A percentile compares a stretch with the other conserved stretches of the same genome.
These are phyloP conservation scores for Daucus carota DNA, from an alignment of 129 eudicot genomes.

Conservation along the genomic window DNA sequence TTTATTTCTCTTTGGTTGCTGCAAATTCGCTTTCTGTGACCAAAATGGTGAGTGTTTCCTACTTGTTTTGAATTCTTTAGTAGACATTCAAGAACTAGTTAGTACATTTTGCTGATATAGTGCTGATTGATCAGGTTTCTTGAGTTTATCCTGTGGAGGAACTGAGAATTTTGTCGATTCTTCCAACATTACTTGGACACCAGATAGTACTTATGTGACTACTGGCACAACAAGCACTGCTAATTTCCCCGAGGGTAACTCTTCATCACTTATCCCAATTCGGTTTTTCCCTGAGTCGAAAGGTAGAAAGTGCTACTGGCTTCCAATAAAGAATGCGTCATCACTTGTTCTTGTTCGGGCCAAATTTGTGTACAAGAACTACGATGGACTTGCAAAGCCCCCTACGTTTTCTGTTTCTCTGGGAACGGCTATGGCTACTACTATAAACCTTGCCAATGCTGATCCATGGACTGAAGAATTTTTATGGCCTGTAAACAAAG, in stretches of 20 bases:
- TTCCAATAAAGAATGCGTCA: constrained; percentile 43
- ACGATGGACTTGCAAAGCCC: constrained; percentile 62
- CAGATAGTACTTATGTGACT: constrained; percentile 45
- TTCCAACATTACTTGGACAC: constrained; percentile 66
- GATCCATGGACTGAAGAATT: constrained; percentile 96
- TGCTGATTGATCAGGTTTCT: constrained; percentile 47
- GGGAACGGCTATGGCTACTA: constrained; percentile 51
- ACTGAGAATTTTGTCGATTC: constrained; percentile 54
- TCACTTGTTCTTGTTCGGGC: constrained; percentile 57
- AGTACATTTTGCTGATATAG: neutral
- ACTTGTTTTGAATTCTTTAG: neutral
- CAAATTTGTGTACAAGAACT: constrained; percentile 65
- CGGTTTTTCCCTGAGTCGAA: constrained; percentile 69
- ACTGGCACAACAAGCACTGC: constrained; percentile 46
- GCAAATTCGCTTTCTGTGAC: constrained; percentile 24
- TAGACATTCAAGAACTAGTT: neutral
- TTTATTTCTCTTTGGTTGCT: constrained; percentile 23
- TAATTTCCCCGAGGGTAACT: constrained; percentile 27
- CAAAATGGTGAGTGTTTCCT: constrained; percentile 46
- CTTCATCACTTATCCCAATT: constrained; percentile 38
- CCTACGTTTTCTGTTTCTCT: constrained; percentile 73
- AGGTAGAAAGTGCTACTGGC: constrained; percentile 59
- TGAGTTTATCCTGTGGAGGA: constrained; percentile 86
- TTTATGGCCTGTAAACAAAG: constrained; percentile 52
- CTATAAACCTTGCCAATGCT: constrained; percentile 36